A percentile compares a stretch with the other conserved stretches of the same genome.
Evolutionary conservation across 352 stramenopile genomes (phyloP).

Genomic region (Globisporangium spinosum): DNA sequence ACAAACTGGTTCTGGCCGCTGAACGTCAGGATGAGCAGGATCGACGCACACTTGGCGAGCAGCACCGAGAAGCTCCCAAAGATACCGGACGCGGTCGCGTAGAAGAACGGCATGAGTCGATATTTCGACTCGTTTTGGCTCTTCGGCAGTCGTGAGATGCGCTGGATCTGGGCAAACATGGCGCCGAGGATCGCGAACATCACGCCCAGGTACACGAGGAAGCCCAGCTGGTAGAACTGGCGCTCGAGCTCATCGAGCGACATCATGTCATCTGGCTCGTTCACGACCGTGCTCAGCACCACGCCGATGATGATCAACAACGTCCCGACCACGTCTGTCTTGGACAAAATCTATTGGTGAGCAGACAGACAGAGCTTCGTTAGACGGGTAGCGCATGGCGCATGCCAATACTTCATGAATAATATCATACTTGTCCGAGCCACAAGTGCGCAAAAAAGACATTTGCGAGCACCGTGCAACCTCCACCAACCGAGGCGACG

Average conservation of each 20-base stretch:
- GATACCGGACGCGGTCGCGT: constrained; percentile 77
- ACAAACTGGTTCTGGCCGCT: constrained; percentile 81
- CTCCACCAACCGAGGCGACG: constrained; percentile 78
- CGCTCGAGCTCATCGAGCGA: constrained; percentile 70
- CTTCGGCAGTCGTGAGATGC: constrained; percentile 48
- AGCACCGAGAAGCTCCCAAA: constrained; percentile 83
- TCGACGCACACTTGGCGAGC: constrained; percentile 79
- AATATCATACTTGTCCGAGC: constrained; percentile 56
- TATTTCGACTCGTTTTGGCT: constrained; percentile 58
- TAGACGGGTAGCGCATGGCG: not conserved
- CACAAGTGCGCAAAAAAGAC: constrained; percentile 87
- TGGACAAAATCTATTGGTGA: constrained; percentile 42
- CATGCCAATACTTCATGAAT: not conserved
- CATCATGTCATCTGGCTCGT: constrained; percentile 78
- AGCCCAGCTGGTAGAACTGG: constrained; percentile 74
- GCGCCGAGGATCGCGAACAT: constrained; percentile 64
- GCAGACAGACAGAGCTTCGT: not conserved
- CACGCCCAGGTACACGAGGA: constrained; percentile 72
- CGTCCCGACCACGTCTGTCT: constrained; percentile 65
- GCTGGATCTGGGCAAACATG: constrained; percentile 76
- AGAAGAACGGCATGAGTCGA: constrained; percentile 70
- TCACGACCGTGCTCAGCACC: constrained; percentile 77
- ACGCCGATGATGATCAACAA: constrained; percentile 80
- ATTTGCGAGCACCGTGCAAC: constrained; percentile 86
- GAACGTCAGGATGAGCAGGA: constrained; percentile 76